Evolutionary conservation across 2,329 filamentous ascomycete species (phyloP), one percentile per base, ranked within the genome.

Genomic region (Davidsoniella virescens): DNA sequence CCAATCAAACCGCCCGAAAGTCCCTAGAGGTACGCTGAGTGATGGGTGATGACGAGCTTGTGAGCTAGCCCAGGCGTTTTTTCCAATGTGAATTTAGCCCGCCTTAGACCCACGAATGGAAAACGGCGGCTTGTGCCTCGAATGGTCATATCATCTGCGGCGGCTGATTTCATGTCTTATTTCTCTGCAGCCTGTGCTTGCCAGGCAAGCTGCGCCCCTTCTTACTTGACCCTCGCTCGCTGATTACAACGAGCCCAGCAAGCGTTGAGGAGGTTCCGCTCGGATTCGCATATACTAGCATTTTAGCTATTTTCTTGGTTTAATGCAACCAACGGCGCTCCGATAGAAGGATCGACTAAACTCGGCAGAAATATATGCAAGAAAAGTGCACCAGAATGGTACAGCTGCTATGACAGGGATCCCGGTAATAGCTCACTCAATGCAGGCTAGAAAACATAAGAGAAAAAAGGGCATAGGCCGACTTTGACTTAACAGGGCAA

Each of bases 1-100:
- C 50, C 50, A 52, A 52, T 52, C 18, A 52, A 29, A 44, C 42
- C 29, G 10, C 33, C 42, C 42, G 42, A 45, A 45, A 44, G 7
- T 26, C 16, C 48, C 41, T 36, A 46, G 20, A 50, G 47, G 18
- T 18, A 25, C 12, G 16, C 29, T 39, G 10, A 6, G 17, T 23
- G 14, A 36, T 18, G 17, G 26, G 38, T 14, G 33, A 47, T 47
- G 44, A 47, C 44, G 44, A 26, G 44, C 44, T 29, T 33, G 26
- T 9, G 29, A 33, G 29, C 29, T 33, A 8, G 29, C 29, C 29
- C 9, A 12, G 9, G 29, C 29, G 10, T 33, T 23, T 20, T 33
- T 33, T 33, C 8, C 6, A 12, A 38, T 18, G 44, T 23, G 14
- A 14, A 33, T 29, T 18, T 25, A 14, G 29, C 18, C 37, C 18